Conservation (phyloP, 805 yeast genomes). For the Nakazawaea ambrosiae region DNA sequence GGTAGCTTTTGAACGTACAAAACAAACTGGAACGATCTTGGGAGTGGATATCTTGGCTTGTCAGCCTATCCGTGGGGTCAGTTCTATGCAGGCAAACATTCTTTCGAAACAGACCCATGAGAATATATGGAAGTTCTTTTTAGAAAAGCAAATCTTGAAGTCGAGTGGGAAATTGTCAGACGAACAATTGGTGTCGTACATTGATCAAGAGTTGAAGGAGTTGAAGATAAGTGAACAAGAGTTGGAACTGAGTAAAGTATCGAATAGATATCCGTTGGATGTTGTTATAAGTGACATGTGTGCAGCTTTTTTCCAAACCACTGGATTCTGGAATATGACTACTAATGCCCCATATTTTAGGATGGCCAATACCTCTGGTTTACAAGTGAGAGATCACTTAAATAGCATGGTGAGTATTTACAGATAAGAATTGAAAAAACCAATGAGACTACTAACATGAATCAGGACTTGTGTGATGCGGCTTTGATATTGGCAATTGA, state of each 20-base stretch:
- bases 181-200: slow-evolving; percentile 21
- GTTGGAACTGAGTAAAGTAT: slow-evolving; percentile 5
- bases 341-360: slow-evolving; percentile 77
- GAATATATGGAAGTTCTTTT: slow-evolving; percentile 44
- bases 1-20: slow-evolving; percentile 54
- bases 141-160: slow-evolving; percentile 15
- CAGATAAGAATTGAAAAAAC: too few species aligned
- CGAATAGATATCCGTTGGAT: slow-evolving; percentile 42
- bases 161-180: slow-evolving; percentile 13
- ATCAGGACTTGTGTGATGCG: slow-evolving; percentile 79
- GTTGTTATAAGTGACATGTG: slow-evolving; percentile 78
- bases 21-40: slow-evolving; percentile 47
- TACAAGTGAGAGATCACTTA: slow-evolving; percentile 72
- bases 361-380: slow-evolving; percentile 91
- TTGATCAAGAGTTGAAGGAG: slow-evolving; percentile 20
- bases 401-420: slow-evolving; percentile 55
- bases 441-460: background rate
- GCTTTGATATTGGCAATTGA: slow-evolving; percentile 73
- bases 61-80: slow-evolving; percentile 74
- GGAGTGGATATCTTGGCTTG: slow-evolving; percentile 82
- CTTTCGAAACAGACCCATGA: slow-evolving; percentile 58
- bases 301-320: slow-evolving; percentile 50
- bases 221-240: slow-evolving; percentile 11
- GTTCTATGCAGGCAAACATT: slow-evolving; percentile 84
- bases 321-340: slow-evolving; percentile 51